Evolutionary conservation across 345 rosid genomes (phyloP).

Genomic region (Aurinia saxatilis): DNA sequence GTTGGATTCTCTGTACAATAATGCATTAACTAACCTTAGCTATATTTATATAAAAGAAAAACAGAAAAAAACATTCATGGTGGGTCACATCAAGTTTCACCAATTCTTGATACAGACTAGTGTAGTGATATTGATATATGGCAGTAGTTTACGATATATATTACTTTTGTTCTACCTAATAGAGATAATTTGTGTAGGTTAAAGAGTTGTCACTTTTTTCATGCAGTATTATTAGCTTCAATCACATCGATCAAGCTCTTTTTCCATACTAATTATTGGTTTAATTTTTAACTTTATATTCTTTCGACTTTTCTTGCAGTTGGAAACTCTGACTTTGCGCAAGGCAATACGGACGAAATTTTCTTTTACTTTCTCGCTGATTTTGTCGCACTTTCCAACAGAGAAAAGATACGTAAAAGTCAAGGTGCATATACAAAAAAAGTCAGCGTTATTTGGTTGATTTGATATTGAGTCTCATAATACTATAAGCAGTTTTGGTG

Average conservation of each 20-base stretch:
- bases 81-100: constrained; percentile 22
- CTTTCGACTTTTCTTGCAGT: constrained; percentile 26
- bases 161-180: constrained; percentile 10
- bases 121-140: not conserved
- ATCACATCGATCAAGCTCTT: not conserved
- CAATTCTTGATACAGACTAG: constrained; percentile 9
- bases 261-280: not conserved
- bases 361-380: not conserved
- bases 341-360: constrained; percentile 14
- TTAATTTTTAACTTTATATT: too few relatives aligned
- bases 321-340: constrained; percentile 30
- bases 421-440: not conserved
- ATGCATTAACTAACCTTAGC: constrained; percentile 24
- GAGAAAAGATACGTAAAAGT: not conserved
- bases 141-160: not conserved
- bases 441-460: constrained; percentile 23
- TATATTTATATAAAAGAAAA: not conserved
- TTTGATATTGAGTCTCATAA: constrained; percentile 4
- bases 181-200: not conserved
- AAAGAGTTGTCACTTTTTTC: constrained; percentile 8
- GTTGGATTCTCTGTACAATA: constrained; percentile 20
- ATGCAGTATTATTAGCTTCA: not conserved
- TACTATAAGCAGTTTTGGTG: constrained; percentile 2
- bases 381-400: constrained; percentile 7
- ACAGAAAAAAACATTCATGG: not conserved